These are phyloP conservation scores for Ascocoryne sarcoides DNA, from an alignment of 2,329 filamentous ascomycete species.

Conservation along the genomic window DNA sequence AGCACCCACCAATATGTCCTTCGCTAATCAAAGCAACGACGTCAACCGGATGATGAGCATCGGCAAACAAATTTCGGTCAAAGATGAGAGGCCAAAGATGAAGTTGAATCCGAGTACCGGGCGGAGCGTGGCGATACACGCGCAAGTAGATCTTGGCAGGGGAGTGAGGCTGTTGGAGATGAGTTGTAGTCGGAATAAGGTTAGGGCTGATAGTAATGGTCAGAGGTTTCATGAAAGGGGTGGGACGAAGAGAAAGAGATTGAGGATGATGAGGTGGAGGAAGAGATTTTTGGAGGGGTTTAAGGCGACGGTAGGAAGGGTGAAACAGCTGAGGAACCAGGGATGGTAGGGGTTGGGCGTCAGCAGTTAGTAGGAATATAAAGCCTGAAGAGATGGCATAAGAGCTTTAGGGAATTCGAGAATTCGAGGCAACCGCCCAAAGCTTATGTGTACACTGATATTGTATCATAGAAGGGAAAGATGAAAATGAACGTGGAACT, in stretches of 20 bases:
- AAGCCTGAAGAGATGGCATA: neutral
- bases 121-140: conserved; percentile 14
- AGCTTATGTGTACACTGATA: neutral
- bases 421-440: neutral
- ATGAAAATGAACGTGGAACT: neutral
- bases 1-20: no score
- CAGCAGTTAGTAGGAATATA: neutral
- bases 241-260: conserved; percentile 69
- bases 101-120: conserved; percentile 22
- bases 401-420: neutral
- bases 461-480: neutral
- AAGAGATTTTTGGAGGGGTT: conserved; percentile 62
- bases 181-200: conserved; percentile 43
- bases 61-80: no score
- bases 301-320: conserved; percentile 51
- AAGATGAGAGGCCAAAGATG: no score
- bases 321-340: conserved; percentile 63
- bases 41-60: no score
- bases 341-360: conserved; percentile 54
- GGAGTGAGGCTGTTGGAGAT: conserved; percentile 31
- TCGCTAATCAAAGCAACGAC: no score
- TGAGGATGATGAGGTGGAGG: conserved; percentile 61
- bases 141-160: conserved; percentile 19
- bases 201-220: conserved; percentile 43
- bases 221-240: conserved; percentile 69